phyloP scores from a whole-genome alignment of 1,284 basidiomycete species.

The Rhodofomes roseus region DNA sequence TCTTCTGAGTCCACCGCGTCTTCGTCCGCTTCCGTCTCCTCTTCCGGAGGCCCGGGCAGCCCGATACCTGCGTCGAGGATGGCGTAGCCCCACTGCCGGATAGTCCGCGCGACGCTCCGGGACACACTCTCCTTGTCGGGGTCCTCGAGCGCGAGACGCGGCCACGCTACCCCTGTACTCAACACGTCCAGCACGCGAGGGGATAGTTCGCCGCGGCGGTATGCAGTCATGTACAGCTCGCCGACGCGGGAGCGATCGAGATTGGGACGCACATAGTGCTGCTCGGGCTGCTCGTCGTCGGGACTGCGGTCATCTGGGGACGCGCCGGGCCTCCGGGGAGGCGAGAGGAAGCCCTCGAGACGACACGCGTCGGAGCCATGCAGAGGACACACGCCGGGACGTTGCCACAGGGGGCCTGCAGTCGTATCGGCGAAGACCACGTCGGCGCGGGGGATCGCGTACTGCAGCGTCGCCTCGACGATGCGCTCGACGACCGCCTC shows the following conservation, averaged over 20 bases:
- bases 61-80: slow-evolving; percentile 66
- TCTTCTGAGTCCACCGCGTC: slow-evolving; percentile 38
- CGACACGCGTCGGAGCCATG: slow-evolving; percentile 54
- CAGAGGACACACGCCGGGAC: slow-evolving; percentile 29
- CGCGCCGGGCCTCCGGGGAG: slow-evolving; percentile 23
- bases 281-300: slow-evolving; percentile 5
- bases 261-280: too few species aligned
- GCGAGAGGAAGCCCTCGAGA: slow-evolving; percentile 49
- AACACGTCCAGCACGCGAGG: slow-evolving; percentile 58
- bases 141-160: slow-evolving; percentile 68
- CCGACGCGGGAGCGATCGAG: slow-evolving; percentile 33
- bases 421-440: slow-evolving; percentile 37
- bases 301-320: background rate
- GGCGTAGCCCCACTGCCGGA: slow-evolving; percentile 67
- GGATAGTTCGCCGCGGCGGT: slow-evolving; percentile 54
- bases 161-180: slow-evolving; percentile 64
- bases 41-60: slow-evolving; percentile 34
- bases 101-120: slow-evolving; percentile 54
- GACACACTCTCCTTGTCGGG: slow-evolving; percentile 68
- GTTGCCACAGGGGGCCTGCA: too few species aligned
- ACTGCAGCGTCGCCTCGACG: slow-evolving; percentile 71
- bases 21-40: slow-evolving; percentile 26
- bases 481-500: slow-evolving; percentile 63
- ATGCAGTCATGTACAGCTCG: slow-evolving; percentile 55
- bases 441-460: slow-evolving; percentile 56